Conservation (phyloP, 768 basidiomycete genomes). For the Russula griseocarnosa region DNA sequence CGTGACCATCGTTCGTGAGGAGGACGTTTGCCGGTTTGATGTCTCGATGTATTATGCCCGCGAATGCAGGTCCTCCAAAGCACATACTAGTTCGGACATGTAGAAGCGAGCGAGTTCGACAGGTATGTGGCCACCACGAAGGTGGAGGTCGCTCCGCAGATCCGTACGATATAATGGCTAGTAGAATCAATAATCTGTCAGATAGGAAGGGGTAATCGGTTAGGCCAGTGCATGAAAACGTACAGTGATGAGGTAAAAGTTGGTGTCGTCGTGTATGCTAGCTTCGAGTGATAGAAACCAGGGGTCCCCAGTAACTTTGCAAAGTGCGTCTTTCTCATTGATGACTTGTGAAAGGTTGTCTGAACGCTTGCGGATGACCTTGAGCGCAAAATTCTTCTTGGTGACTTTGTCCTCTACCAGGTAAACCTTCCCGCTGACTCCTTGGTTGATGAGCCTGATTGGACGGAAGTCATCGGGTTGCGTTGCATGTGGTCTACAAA, state of each 20-base stretch:
- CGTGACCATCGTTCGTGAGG: conserved; percentile 19
- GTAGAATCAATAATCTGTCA: not conserved
- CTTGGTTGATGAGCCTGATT: conserved; percentile 24
- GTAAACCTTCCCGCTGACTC: conserved; percentile 26
- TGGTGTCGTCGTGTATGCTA: conserved; percentile 26
- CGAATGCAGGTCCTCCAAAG: conserved; percentile 37
- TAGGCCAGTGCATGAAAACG: not conserved
- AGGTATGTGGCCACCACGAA: conserved; percentile 19
- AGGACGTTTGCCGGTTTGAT: conserved; percentile 44
- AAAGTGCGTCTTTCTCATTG: conserved; percentile 24
- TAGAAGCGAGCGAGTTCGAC: conserved; percentile 25
- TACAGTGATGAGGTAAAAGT: conserved; percentile 29
- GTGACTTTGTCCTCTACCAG: conserved; percentile 21
- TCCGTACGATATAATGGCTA: conserved; percentile 22
- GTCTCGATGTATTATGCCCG: conserved; percentile 47
- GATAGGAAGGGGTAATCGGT: not conserved
- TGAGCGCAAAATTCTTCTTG: conserved; percentile 17
- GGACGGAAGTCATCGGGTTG: conserved; percentile 19
- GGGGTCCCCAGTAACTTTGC: conserved; percentile 9
- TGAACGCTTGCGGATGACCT: conserved; percentile 25
- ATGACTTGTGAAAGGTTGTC: conserved; percentile 9
- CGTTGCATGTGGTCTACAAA: not conserved
- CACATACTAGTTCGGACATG: conserved; percentile 23
- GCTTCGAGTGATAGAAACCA: conserved; percentile 27
- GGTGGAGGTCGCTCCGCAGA: conserved; percentile 24